phyloP scores from a whole-genome alignment of 1,284 basidiomycete genomes.

The Leccinum subspadiceum region DNA sequence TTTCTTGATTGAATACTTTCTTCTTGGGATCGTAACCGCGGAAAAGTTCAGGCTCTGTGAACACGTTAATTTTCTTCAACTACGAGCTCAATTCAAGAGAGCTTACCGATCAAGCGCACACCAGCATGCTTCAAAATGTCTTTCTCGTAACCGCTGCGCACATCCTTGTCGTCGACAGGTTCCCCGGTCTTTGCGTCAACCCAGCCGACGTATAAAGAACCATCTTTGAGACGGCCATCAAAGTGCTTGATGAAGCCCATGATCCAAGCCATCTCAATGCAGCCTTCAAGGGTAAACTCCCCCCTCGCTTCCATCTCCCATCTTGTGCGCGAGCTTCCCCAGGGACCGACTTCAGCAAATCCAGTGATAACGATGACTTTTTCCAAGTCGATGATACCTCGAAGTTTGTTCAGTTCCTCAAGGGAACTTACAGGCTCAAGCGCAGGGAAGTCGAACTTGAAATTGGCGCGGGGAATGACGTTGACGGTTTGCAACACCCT shows the following conservation, averaged over 20 bases:
- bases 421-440: slow-evolving; percentile 70
- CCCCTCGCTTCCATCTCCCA: slow-evolving; percentile 99
- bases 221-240: slow-evolving; percentile 92
- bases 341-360: slow-evolving; percentile 97
- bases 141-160: slow-evolving; percentile 91
- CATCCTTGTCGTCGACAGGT: slow-evolving; percentile 98
- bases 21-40: slow-evolving; percentile 96
- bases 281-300: slow-evolving; percentile 93
- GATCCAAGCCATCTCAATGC: slow-evolving; percentile 99
- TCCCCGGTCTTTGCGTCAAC: slow-evolving; percentile 93
- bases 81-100: background rate
- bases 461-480: slow-evolving; percentile 95
- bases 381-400: slow-evolving; percentile 89
- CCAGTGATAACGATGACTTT: slow-evolving; percentile 96
- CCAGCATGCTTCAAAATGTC: slow-evolving; percentile 93
- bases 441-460: slow-evolving; percentile 91
- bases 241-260: slow-evolving; percentile 99
- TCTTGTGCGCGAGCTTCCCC: slow-evolving; percentile 97
- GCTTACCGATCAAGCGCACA: slow-evolving; percentile 88
- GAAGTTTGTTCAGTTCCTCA: slow-evolving; percentile 73
- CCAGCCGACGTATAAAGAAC: slow-evolving; percentile 94
- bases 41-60: slow-evolving; percentile 92
- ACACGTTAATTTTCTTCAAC: slow-evolving; percentile 8
- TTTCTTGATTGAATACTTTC: slow-evolving; percentile 96
- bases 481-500: slow-evolving; percentile 90